Percentiles rank a stretch among this genome's conserved stretches.
phyloP scores from a whole-genome alignment of 116 monocot genomes.

The Iris pallida region DNA sequence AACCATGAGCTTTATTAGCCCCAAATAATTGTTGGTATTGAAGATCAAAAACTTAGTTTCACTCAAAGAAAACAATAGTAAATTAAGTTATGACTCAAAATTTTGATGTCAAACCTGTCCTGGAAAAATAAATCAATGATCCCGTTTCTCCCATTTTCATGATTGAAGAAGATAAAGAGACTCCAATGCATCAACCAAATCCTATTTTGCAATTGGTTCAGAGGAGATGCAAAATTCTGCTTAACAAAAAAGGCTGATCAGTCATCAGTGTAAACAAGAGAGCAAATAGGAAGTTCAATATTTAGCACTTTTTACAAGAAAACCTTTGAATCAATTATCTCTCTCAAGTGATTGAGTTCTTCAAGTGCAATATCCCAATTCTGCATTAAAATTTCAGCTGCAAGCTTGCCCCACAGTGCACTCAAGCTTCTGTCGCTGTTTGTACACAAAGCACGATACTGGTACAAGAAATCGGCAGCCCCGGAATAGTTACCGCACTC shows the following conservation, averaged over 20 bases:
- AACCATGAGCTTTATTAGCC: too few species aligned
- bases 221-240: constrained; percentile 83
- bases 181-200: constrained; percentile 99
- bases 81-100: background rate
- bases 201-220: constrained; percentile 89
- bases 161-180: constrained; percentile 93
- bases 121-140: constrained; percentile 96
- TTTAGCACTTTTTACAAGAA: constrained; percentile 15
- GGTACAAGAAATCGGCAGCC: constrained; percentile 81
- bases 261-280: too few species aligned
- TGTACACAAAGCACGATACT: constrained; percentile 76
- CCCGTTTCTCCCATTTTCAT: constrained; percentile 96
- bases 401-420: constrained; percentile 92
- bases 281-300: too few species aligned
- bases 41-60: too few species aligned
- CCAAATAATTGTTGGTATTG: too few species aligned
- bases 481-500: constrained; percentile 86
- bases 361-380: constrained; percentile 92
- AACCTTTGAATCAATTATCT: constrained; percentile 97
- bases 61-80: background rate
- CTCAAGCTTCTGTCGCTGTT: constrained; percentile 73
- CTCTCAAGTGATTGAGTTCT: constrained; percentile 76
- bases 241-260: too few species aligned
- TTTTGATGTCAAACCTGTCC: constrained; percentile 59
- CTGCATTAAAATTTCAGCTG: constrained; percentile 93